A percentile compares a stretch with the other conserved stretches of the same genome.
Evolutionary conservation across 495 filamentous ascomycete species (phyloP).

Genomic region (Hypoxylon crocopeplum): DNA sequence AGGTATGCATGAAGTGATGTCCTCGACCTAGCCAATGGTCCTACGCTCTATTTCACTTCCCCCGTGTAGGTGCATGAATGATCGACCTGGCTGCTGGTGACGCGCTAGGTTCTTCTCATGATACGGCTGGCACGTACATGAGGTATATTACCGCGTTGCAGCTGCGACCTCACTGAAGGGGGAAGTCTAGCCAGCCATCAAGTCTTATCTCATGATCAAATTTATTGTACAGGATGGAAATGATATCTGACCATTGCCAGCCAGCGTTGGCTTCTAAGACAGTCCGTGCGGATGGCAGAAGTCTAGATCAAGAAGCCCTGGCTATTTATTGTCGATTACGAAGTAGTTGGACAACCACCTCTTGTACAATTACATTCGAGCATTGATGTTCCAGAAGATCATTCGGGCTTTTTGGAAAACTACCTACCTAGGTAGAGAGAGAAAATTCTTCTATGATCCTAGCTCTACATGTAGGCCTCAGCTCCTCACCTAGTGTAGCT

Average conservation of each 20-base stretch:
- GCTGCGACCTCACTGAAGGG: constrained; percentile 2
- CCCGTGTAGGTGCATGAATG: constrained; percentile 25
- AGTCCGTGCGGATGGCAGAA: neutral
- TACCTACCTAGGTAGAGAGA: constrained; percentile 5
- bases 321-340: too few relatives aligned
- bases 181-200: neutral
- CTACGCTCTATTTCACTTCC: neutral
- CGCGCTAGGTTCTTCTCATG: neutral
- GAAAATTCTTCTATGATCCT: constrained; percentile 20
- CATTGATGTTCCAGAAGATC: constrained; percentile 14
- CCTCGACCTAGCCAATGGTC: constrained; percentile 11
- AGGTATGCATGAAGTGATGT: constrained; percentile 14
- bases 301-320: neutral
- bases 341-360: too few relatives aligned
- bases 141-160: constrained; percentile 17
- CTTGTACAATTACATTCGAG: neutral
- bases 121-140: constrained; percentile 14
- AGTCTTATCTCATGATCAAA: neutral
- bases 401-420: constrained; percentile 4
- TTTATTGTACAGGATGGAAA: neutral
- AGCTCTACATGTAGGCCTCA: constrained; percentile 2
- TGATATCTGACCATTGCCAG: constrained; percentile 3
- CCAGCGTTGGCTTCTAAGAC: neutral
- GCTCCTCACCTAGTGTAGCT: neutral
- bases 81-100: constrained; percentile 8